Percentiles rank a stretch among this genome's conserved stretches.
phyloP scores from a whole-genome alignment of 1,284 basidiomycete genomes.

The Coniophora puteana region DNA sequence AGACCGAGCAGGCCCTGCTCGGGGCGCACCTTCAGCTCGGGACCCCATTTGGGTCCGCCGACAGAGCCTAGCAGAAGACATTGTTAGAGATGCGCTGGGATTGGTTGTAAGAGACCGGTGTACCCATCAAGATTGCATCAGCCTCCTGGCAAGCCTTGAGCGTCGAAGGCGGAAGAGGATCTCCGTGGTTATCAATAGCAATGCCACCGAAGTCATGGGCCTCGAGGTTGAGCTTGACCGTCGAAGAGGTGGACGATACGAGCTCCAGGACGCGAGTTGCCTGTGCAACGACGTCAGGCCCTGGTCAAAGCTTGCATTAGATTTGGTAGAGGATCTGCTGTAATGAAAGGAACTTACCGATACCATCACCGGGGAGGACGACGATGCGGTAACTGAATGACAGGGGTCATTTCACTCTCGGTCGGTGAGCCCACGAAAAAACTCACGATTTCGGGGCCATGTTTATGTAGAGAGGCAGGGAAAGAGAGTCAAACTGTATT shows the following conservation, averaged over 20 bases:
- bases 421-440: not conserved
- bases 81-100: constrained; percentile 4
- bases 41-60: constrained; percentile 98
- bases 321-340: not conserved
- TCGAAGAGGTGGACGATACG: constrained; percentile 59
- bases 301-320: constrained; percentile 37
- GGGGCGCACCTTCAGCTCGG: constrained; percentile 87
- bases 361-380: constrained; percentile 94
- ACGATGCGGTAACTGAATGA: constrained; percentile 74
- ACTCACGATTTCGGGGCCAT: constrained; percentile 43
- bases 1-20: constrained; percentile 92
- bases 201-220: constrained; percentile 87
- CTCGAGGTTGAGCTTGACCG: constrained; percentile 74
- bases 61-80: constrained; percentile 79
- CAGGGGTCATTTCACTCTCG: constrained; percentile 9
- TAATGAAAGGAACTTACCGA: constrained; percentile 56
- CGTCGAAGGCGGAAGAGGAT: constrained; percentile 84
- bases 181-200: constrained; percentile 86
- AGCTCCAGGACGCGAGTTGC: constrained; percentile 84
- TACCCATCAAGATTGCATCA: constrained; percentile 92
- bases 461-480: constrained; percentile 5
- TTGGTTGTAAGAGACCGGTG: constrained; percentile 16
- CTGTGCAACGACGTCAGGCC: constrained; percentile 91
- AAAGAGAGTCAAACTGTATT: constrained; percentile 6
- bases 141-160: constrained; percentile 85